phyloP scores from a whole-genome alignment of 2,329 filamentous ascomycete genomes.

The Lasiodiplodia citricola region DNA sequence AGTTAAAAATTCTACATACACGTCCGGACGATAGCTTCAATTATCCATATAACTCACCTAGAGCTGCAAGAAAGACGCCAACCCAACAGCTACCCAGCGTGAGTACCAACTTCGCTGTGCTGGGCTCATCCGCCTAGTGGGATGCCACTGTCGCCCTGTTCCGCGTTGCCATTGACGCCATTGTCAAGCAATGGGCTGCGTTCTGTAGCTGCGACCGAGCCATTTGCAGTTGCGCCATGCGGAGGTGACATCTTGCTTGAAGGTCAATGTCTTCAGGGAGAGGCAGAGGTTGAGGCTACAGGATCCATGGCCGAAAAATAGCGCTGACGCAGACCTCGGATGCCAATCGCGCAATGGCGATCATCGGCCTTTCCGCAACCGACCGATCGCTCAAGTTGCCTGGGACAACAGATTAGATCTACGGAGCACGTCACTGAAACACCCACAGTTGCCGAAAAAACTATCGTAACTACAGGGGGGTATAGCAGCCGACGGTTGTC shows the following conservation, averaged over 20 bases:
- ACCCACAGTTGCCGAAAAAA: too few species aligned
- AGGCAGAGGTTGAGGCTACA: not conserved
- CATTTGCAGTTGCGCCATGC: not conserved
- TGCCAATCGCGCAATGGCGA: constrained; percentile 8
- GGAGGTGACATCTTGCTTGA: not conserved
- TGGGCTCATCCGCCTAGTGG: constrained; percentile 47
- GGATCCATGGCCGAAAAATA: not conserved
- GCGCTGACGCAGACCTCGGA: constrained; percentile 5
- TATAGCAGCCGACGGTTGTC: too few species aligned
- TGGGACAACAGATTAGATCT: not conserved
- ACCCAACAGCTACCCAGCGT: constrained; percentile 59
- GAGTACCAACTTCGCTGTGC: constrained; percentile 52
- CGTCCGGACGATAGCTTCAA: too few species aligned
- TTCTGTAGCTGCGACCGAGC: constrained; percentile 14
- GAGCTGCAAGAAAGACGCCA: constrained; percentile 61
- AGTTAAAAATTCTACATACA: too few species aligned
- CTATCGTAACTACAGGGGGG: too few species aligned
- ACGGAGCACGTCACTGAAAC: not conserved
- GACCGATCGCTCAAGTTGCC: not conserved
- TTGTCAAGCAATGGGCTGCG: constrained; percentile 23
- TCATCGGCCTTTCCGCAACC: not conserved
- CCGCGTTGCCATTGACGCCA: constrained; percentile 13
- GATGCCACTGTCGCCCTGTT: not conserved
- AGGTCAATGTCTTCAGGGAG: not conserved
- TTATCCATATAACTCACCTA: constrained; percentile 45